Evolutionary conservation across 495 filamentous ascomycete genomes (phyloP).

Genomic region (Hypoxylon subgilvum): DNA sequence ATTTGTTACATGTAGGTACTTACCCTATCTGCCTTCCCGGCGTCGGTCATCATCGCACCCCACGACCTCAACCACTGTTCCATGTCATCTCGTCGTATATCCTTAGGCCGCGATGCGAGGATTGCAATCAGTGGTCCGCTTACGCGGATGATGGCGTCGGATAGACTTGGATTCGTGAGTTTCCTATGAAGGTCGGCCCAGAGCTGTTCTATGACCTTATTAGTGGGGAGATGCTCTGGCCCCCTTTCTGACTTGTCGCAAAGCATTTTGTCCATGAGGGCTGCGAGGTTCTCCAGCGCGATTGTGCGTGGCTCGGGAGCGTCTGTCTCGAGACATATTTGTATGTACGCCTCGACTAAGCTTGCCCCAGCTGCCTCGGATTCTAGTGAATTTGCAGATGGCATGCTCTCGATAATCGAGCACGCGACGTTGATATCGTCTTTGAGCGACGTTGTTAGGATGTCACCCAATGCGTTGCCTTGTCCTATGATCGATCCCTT

Average conservation of each 20-base stretch:
- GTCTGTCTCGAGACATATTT: conserved; percentile 28
- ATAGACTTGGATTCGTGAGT: conserved; percentile 50
- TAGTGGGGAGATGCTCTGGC: conserved; percentile 25
- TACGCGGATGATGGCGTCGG: conserved; percentile 50
- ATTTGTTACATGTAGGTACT: too few species aligned
- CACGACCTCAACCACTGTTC: conserved; percentile 44
- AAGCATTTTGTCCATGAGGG: conserved; percentile 41
- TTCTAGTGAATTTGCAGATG: conserved; percentile 1
- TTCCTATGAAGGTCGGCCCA: conserved; percentile 44
- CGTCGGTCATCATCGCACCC: conserved; percentile 52
- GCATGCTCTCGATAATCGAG: conserved; percentile 35
- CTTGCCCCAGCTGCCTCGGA: conserved; percentile 4
- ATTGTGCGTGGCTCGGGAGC: conserved; percentile 46
- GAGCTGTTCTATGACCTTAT: conserved; percentile 31
- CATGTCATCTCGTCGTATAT: conserved; percentile 10
- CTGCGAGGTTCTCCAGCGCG: conserved; percentile 46
- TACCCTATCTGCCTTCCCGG: conserved; percentile 53
- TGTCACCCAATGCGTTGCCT: conserved; percentile 2
- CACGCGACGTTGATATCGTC: conserved; percentile 37
- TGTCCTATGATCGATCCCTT: not conserved
- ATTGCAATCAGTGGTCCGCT: conserved; percentile 53
- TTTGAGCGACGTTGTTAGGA: conserved; percentile 15
- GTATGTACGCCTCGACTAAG: conserved; percentile 24
- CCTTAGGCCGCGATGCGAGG: conserved; percentile 16
- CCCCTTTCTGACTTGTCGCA: not conserved